Conservation (phyloP, 768 basidiomycete species). For the Termitomyces sp. region DNA sequence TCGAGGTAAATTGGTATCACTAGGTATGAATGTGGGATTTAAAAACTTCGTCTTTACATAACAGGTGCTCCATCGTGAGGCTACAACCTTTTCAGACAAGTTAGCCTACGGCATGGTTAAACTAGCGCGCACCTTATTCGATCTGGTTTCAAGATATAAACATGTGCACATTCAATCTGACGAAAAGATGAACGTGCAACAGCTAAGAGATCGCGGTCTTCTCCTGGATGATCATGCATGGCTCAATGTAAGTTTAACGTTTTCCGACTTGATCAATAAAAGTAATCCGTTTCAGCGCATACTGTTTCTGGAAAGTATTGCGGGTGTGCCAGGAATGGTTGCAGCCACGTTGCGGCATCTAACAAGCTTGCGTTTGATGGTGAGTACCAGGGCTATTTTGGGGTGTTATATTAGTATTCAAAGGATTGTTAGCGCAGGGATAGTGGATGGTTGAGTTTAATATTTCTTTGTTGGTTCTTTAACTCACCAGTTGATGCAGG, state of each 20-base stretch:
- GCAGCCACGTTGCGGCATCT: constrained; percentile 85
- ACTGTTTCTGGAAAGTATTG: constrained; percentile 75
- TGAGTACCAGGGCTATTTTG: constrained; percentile 21
- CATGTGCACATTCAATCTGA: constrained; percentile 59
- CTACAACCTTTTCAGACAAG: constrained; percentile 67
- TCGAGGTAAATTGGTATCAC: constrained; percentile 41
- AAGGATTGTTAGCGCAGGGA: constrained; percentile 36
- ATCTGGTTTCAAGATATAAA: constrained; percentile 82
- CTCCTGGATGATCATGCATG: constrained; percentile 71
- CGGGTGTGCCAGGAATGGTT: constrained; percentile 97
- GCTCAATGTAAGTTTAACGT: constrained; percentile 49
- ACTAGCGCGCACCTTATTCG: constrained; percentile 62
- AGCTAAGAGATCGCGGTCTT: constrained; percentile 72
- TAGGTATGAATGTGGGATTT: not conserved
- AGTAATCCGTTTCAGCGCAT: constrained; percentile 32
- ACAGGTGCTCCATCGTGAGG: constrained; percentile 65
- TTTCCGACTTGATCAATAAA: not conserved
- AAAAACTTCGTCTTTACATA: not conserved
- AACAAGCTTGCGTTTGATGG: constrained; percentile 83
- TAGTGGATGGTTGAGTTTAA: constrained; percentile 37
- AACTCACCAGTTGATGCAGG: constrained; percentile 56
- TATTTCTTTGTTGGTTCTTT: not conserved
- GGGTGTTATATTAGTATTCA: constrained; percentile 1
- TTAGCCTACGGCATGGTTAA: constrained; percentile 61
- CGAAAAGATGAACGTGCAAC: constrained; percentile 58